These are phyloP conservation scores for Pseudohyphozyma bogoriensis DNA, from an alignment of 768 basidiomycete genomes.

Conservation along the genomic window DNA sequence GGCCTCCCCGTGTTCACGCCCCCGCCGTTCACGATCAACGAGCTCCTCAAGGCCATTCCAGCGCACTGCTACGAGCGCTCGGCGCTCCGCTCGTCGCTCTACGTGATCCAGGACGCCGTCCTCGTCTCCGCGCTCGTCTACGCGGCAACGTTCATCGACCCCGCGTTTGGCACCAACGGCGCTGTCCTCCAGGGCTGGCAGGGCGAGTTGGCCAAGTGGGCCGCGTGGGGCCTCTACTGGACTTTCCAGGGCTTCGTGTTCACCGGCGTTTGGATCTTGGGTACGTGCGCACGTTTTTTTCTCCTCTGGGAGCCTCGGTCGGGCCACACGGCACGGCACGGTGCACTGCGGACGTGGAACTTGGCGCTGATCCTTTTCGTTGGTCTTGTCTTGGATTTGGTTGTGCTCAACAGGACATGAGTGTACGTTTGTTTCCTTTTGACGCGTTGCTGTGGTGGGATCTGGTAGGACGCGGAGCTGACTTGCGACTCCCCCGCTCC, in stretches of 20 bases:
- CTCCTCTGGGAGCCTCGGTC: not conserved
- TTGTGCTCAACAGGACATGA: not conserved
- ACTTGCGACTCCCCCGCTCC: not conserved
- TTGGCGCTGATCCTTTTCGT: not conserved
- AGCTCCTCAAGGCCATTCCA: conserved; percentile 32
- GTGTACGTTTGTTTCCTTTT: conserved; percentile 1
- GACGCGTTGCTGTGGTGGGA: not conserved
- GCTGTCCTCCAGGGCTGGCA: conserved; percentile 41
- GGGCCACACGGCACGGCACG: not conserved
- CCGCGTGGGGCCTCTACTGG: conserved; percentile 31
- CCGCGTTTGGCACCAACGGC: conserved; percentile 49
- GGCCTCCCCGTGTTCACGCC: conserved; percentile 24
- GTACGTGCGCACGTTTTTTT: conserved; percentile 30
- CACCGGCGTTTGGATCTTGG: conserved; percentile 89
- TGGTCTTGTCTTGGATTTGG: not conserved
- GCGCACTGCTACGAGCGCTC: conserved; percentile 82
- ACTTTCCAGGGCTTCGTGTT: conserved; percentile 56
- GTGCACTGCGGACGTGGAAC: too few relatives aligned
- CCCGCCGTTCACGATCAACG: conserved; percentile 33
- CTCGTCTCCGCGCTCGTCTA: conserved; percentile 63
- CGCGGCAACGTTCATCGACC: conserved; percentile 54
- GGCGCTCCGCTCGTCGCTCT: conserved; percentile 62
- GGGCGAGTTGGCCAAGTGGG: conserved; percentile 51
- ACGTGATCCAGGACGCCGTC: conserved; percentile 66
- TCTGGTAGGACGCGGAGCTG: not conserved